phyloP scores from a whole-genome alignment of 768 basidiomycete species.

The Tulasnella sp. region DNA sequence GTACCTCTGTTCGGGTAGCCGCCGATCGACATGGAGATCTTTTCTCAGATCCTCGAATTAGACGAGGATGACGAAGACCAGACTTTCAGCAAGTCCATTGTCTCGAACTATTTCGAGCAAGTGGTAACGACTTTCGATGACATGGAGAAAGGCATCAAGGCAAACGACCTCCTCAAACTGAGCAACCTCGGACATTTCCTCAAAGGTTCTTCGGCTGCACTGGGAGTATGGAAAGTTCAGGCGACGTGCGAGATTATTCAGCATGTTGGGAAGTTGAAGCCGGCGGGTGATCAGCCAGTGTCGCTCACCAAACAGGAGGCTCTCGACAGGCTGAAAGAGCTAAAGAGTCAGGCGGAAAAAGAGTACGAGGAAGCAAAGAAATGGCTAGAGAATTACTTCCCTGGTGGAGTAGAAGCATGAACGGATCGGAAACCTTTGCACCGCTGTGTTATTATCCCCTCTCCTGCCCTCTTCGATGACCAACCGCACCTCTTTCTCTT shows the following conservation, averaged over 20 bases:
- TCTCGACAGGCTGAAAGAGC: constrained; percentile 52
- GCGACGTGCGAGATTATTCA: constrained; percentile 87
- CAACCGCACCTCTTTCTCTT: not conserved
- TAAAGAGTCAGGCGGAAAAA: constrained; percentile 57
- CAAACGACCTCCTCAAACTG: constrained; percentile 60
- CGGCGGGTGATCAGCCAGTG: constrained; percentile 45
- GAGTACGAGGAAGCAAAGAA: constrained; percentile 67
- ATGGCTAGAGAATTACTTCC: constrained; percentile 54
- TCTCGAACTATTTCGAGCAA: constrained; percentile 75
- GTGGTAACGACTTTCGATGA: constrained; percentile 67
- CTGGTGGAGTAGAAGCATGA: not conserved
- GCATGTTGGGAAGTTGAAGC: constrained; percentile 68
- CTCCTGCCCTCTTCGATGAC: not conserved
- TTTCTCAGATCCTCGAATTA: constrained; percentile 84
- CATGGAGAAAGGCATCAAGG: constrained; percentile 65
- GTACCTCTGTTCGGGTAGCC: not conserved
- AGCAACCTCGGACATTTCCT: constrained; percentile 86
- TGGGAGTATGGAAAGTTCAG: constrained; percentile 80
- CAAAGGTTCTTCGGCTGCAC: constrained; percentile 93
- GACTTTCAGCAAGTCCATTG: constrained; percentile 78
- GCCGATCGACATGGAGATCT: constrained; percentile 70
- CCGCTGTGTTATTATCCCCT: not conserved
- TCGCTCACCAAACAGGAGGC: constrained; percentile 53
- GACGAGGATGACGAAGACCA: constrained; percentile 70
- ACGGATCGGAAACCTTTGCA: not conserved